Base-by-base conservation (phyloP, 169 alveolate genomes). In the Cryptosporidium muris region DNA sequence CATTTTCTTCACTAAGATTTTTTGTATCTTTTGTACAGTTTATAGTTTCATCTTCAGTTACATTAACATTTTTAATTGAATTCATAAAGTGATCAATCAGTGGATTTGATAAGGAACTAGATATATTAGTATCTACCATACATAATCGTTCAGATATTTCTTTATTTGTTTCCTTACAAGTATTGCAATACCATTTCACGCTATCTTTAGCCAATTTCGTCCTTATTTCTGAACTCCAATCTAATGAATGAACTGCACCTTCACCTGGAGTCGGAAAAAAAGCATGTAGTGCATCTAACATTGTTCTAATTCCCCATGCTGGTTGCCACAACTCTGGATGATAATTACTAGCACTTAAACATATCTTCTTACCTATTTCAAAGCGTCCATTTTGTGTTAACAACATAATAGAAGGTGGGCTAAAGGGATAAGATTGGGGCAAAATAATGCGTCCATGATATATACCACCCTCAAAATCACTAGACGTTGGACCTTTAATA, bases 321-420 rank as follows among this genome's bases (percentile, higher is more conserved):
- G 98, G 97, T 68, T 95, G 96, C 97, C 98, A 95, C 62, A 92
- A 93, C 81, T 95, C 98, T 9, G 97, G 97, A 52, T 94, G 97
- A 66, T 88, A 95, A 80, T 91, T 92, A 63, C 92, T 89, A 7
- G 95, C 96, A 45, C 96, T 93, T 47, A 94, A 67, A 63, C 97
- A 94, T 40, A 95, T 93, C 82, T 95, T 93, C 82, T 91, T 95
- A 80, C 93, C 94, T 51, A 91, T 90, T 56, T 95, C 96, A 81
- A 95, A 95, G 51, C 98, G 90, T 40, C 98, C 98, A 65, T 89
- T 92, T 43, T 95, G 96, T 3, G 97, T 95, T 43, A 95, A 81
- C 89, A 95, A 80, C 92, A 90, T 80, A 48, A 95, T 88, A 25
- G 92, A 91, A n/a, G 98, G 98, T n/a, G 98, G 98, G 43, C 95